Evolutionary conservation across 2,329 filamentous ascomycete species (phyloP), one percentile per base, ranked within the genome.

Genomic region (Apiospora hydei): DNA sequence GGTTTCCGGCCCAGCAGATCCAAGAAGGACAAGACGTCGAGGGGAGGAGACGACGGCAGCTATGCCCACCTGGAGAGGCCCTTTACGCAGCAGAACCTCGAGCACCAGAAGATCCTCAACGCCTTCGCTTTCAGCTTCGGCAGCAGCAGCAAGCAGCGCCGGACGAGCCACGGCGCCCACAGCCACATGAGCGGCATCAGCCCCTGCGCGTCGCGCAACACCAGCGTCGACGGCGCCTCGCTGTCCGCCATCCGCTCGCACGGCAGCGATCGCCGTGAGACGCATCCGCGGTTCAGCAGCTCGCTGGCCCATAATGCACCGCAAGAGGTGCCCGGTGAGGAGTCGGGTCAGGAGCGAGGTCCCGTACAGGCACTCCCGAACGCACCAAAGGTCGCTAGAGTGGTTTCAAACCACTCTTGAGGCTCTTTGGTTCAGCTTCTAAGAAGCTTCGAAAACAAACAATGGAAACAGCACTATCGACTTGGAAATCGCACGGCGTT

Each of bases 11-110:
- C 64, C 72, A 74, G 44, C 74, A 71, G 34, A 72, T 74, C 69
- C 34, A 71, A 71, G 75, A 77, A 71, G 53, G 49, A 30, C 18
- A 71, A 71, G 30, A 10, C 47, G 5, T n/a, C 18, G 18, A n/a
- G 46, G 46, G 46, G 46, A 5, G 46, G 13, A 11, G 41, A 43
- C 10, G 16, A 18, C n/a, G 16, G 26, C 41, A 21, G 66, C 30
- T 73, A 73, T 43, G 70, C 77, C n/a, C 74, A 77, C 67, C 74
- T 80, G 18, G 75, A 81, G 73, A 78, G 77, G 44, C 79, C 79
- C 30, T 79, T 81, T 72, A 81, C 78, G 2, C 74, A 75, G 13
- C 78, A 81, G 69, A 81, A 81, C 69, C 74, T 81, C 38, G 80
- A 80, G 71, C 79, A 81, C 72, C 80, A 81, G 71, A 80, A 78